A percentile compares a stretch with the other conserved stretches of the same genome.
Evolutionary conservation across 306 rosid species (phyloP).

Genomic region (Sicyos edulis): DNA sequence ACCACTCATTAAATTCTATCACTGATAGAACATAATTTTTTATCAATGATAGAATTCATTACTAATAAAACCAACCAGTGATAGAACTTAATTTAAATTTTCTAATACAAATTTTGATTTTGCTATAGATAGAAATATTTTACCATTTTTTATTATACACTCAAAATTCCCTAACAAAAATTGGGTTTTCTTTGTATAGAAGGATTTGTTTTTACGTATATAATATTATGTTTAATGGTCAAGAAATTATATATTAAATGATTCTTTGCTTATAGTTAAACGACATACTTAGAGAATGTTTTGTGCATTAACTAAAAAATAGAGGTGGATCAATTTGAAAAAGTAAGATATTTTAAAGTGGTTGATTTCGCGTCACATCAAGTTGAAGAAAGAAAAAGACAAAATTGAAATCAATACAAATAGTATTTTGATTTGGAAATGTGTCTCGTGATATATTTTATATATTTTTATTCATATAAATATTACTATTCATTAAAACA

Average conservation of each 20-base stretch:
- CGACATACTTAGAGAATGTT: constrained; percentile 17
- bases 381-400: constrained; percentile 24
- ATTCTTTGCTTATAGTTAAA: neutral
- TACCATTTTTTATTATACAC: too few species aligned
- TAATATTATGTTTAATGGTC: neutral
- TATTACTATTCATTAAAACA: constrained; percentile 7
- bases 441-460: constrained; percentile 70
- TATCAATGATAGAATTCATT: too few species aligned
- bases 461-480: constrained; percentile 17
- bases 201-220: too few species aligned
- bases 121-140: too few species aligned
- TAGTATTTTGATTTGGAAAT: constrained; percentile 49
- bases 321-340: neutral
- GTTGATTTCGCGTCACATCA: constrained; percentile 42
- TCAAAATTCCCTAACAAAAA: too few species aligned
- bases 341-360: neutral
- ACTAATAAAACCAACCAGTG: too few species aligned
- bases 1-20: too few species aligned
- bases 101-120: too few species aligned
- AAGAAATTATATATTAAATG: constrained; percentile 1
- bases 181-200: too few species aligned
- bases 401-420: constrained; percentile 28
- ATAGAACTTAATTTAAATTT: too few species aligned
- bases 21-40: too few species aligned
- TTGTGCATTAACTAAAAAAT: neutral